Evolutionary conservation across 345 rosid species (phyloP).

Genomic region (Turnera subulata): DNA sequence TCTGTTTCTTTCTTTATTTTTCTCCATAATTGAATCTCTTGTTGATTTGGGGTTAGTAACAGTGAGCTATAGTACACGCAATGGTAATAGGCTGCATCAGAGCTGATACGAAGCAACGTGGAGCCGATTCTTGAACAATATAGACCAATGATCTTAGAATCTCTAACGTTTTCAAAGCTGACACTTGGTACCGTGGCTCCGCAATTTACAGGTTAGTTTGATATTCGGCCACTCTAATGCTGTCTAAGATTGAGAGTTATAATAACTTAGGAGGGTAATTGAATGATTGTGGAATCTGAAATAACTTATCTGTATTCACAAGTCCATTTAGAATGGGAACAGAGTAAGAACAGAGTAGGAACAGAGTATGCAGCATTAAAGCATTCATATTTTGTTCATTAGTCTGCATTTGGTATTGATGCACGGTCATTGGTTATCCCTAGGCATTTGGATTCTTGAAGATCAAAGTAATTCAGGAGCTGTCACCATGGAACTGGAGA

Average conservation of each 20-base stretch:
- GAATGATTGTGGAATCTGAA: not conserved
- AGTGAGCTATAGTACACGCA: not conserved
- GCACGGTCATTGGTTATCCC: too few relatives aligned
- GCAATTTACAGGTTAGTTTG: constrained; percentile 72
- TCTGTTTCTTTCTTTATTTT: not conserved
- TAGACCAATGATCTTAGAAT: constrained; percentile 61
- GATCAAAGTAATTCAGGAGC: constrained; percentile 41
- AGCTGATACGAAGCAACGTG: constrained; percentile 61
- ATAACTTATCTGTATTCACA: too few relatives aligned
- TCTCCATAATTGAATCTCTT: not conserved
- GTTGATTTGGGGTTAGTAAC: not conserved
- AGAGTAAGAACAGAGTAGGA: too few relatives aligned
- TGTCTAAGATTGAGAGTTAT: too few relatives aligned
- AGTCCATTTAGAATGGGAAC: too few relatives aligned
- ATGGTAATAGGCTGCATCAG: constrained; percentile 78
- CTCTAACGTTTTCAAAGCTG: constrained; percentile 71
- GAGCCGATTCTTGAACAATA: constrained; percentile 90
- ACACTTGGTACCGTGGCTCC: constrained; percentile 98
- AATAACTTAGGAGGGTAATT: too few relatives aligned
- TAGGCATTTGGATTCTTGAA: constrained; percentile 74
- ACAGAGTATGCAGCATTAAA: too few relatives aligned
- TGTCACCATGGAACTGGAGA: constrained; percentile 76
- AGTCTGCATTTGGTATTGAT: not conserved
- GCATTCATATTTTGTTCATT: too few relatives aligned
- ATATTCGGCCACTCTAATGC: not conserved